Conservation (phyloP, 2,329 filamentous ascomycete species). For the Ophidiomyces ophidiicola region DNA sequence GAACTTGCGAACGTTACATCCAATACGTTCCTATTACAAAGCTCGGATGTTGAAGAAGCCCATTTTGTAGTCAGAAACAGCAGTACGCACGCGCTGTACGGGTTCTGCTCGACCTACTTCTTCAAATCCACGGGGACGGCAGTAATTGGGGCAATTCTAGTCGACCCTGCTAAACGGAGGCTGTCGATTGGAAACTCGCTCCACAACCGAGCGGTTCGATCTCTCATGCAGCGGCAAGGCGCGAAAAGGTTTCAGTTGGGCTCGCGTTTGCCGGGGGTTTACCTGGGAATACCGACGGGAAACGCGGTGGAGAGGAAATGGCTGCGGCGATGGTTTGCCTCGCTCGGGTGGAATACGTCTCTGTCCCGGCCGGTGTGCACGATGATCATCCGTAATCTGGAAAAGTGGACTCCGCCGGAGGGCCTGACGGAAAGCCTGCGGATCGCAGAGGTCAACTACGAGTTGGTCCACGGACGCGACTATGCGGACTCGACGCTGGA, state of each 20-base stretch:
- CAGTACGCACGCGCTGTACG: slow-evolving; percentile 80
- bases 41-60: slow-evolving; percentile 59
- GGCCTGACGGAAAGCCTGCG: slow-evolving; percentile 63
- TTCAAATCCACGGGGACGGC: slow-evolving; percentile 57
- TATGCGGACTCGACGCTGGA: slow-evolving; percentile 61
- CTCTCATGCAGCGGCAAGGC: slow-evolving; percentile 56
- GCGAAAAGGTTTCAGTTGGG: slow-evolving; percentile 74
- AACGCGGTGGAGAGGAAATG: slow-evolving; percentile 49
- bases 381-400: slow-evolving; percentile 61
- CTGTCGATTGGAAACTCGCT: slow-evolving; percentile 83
- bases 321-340: slow-evolving; percentile 71
- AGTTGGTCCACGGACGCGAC: slow-evolving; percentile 68
- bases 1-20: slow-evolving; percentile 58
- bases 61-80: slow-evolving; percentile 92
- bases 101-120: slow-evolving; percentile 83
- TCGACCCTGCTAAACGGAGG: slow-evolving; percentile 74
- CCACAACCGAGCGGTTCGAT: slow-evolving; percentile 71
- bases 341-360: slow-evolving; percentile 71
- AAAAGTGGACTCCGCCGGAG: slow-evolving; percentile 61
- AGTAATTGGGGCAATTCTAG: slow-evolving; percentile 74
- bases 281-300: slow-evolving; percentile 66
- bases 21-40: slow-evolving; percentile 62
- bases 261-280: slow-evolving; percentile 69
- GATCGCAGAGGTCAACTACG: slow-evolving; percentile 62
- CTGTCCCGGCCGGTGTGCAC: slow-evolving; percentile 54